Conservation (phyloP, 805 yeast genomes). For the Kuraishia floccosa region DNA sequence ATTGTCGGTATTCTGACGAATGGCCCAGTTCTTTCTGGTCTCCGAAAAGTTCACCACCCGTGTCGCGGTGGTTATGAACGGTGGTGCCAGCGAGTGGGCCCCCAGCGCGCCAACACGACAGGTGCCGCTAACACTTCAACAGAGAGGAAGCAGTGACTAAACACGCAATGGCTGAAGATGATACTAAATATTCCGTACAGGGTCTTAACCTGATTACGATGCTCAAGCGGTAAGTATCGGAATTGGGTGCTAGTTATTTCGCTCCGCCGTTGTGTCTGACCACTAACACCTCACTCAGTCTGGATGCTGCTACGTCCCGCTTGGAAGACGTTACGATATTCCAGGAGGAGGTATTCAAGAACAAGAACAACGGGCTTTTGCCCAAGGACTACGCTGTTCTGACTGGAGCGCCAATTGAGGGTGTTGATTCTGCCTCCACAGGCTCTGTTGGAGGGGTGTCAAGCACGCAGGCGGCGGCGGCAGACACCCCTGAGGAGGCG, state of each 20-base stretch:
- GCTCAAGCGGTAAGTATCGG: slow-evolving; percentile 49
- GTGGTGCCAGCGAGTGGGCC: too few species aligned
- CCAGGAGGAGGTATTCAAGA: slow-evolving; percentile 44
- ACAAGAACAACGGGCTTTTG: slow-evolving; percentile 4
- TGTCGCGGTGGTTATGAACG: too few species aligned
- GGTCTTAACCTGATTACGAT: slow-evolving; percentile 84
- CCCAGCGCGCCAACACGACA: too few species aligned
- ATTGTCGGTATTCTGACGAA: too few species aligned
- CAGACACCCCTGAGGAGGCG: slow-evolving; percentile 9
- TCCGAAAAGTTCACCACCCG: too few species aligned
- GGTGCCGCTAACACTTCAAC: too few species aligned
- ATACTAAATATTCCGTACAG: slow-evolving; percentile 45
- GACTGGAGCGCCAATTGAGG: slow-evolving; percentile 2
- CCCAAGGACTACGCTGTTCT: slow-evolving; percentile 6
- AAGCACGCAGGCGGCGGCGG: slow-evolving; percentile 8
- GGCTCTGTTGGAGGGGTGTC: too few species aligned
- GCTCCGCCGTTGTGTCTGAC: too few species aligned
- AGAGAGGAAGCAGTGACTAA: too few species aligned
- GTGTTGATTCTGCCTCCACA: slow-evolving; percentile 9
- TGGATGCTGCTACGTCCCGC: slow-evolving; percentile 90
- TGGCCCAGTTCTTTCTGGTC: too few species aligned
- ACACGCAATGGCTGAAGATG: slow-evolving; percentile 15
- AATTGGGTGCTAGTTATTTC: too few species aligned
- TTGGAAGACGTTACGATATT: slow-evolving; percentile 79
- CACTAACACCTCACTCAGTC: slow-evolving; percentile 24